Conservation (phyloP, 1,284 basidiomycete genomes). For the Schizophyllum commune region DNA sequence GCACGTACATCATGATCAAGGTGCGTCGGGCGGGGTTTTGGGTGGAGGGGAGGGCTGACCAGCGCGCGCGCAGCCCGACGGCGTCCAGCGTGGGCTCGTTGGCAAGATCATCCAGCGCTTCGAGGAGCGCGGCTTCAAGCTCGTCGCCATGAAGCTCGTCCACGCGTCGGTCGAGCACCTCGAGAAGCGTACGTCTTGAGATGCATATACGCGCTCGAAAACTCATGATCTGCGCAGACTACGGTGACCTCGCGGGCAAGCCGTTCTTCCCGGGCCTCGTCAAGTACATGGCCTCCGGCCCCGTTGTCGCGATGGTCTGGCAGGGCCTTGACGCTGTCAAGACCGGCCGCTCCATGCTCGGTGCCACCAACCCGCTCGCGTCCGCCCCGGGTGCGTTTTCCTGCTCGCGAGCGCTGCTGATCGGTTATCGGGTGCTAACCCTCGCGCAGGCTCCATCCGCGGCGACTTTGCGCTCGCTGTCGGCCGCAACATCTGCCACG, state of each 20-base stretch:
- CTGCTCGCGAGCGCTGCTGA: constrained; percentile 6
- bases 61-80: constrained; percentile 68
- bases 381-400: constrained; percentile 67
- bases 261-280: constrained; percentile 90
- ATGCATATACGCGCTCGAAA: not conserved
- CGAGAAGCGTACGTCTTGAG: constrained; percentile 59
- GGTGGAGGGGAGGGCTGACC: not conserved
- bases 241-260: constrained; percentile 87
- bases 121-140: constrained; percentile 94
- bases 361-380: constrained; percentile 93
- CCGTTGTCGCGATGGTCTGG: constrained; percentile 97
- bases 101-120: constrained; percentile 92
- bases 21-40: constrained; percentile 24
- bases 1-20: constrained; percentile 91
- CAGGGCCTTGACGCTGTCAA: constrained; percentile 96
- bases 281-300: constrained; percentile 93
- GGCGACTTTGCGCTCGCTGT: constrained; percentile 91
- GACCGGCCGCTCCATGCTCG: constrained; percentile 92
- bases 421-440: constrained; percentile 9
- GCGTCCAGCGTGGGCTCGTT: constrained; percentile 92
- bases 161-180: constrained; percentile 76
- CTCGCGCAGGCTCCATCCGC: constrained; percentile 70
- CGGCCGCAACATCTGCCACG: constrained; percentile 92
- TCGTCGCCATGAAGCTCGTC: constrained; percentile 83
- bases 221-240: constrained; percentile 49